A percentile compares a stretch with the other conserved stretches of the same genome.
phyloP scores from a whole-genome alignment of 208 protist species.

The Trichomonas vaginalis region DNA sequence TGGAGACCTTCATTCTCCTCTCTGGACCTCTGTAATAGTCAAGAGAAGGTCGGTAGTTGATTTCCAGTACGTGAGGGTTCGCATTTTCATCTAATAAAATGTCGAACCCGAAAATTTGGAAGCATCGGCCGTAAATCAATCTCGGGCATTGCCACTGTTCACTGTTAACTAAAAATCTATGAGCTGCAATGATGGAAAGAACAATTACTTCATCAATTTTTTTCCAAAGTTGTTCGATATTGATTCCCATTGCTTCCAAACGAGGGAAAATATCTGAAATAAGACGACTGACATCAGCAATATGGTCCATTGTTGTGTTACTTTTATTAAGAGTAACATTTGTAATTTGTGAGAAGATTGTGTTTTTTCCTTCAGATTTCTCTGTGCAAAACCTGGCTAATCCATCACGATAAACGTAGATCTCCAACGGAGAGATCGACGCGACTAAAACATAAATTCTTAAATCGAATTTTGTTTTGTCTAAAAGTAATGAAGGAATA shows the following conservation, averaged over 20 bases:
- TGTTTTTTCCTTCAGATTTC: not conserved
- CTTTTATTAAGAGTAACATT: not conserved
- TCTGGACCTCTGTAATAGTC: not conserved
- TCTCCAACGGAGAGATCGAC: not conserved
- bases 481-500: not conserved
- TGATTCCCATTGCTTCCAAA: not conserved
- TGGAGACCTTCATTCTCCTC: not conserved
- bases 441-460: not conserved
- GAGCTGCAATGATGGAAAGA: not conserved
- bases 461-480: not conserved
- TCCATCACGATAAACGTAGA: not conserved
- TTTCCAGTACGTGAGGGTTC: slow-evolving; percentile 25
- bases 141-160: not conserved
- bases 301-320: too few species aligned
- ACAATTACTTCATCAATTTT: not conserved
- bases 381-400: not conserved
- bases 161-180: not conserved
- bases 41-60: slow-evolving; percentile 43
- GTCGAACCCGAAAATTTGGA: slow-evolving; percentile 33
- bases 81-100: slow-evolving; percentile 29
- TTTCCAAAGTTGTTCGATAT: not conserved
- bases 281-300: not conserved
- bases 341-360: not conserved
- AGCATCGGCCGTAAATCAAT: not conserved
- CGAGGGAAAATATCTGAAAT: not conserved